Evolutionary conservation across 2,329 filamentous ascomycete genomes (phyloP), one percentile per base, ranked within the genome.

Genomic region (Bipolaris sorokiniana): DNA sequence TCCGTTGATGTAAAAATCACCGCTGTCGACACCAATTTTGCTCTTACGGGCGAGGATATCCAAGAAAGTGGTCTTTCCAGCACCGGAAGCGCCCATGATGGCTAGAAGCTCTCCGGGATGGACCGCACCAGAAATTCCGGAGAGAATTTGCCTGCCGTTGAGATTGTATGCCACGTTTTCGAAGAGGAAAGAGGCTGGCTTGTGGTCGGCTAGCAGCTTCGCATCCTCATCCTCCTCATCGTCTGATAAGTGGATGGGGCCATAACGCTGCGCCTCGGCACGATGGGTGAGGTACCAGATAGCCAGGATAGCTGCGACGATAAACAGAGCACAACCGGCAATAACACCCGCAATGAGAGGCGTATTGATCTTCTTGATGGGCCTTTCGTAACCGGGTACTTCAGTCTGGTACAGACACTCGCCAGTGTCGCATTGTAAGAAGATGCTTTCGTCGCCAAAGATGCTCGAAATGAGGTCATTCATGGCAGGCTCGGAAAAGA

Each of bases 41-140:
- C 98, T 98, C 82, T 98, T 99, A 62, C 93, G 88, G 7, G 95
- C 95, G 45, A 99, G 82, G 57, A 99, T 97, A 72, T 99, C 95
- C 42, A 99, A 81, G 76, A 99, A 98, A 0, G 92, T 97, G 0
- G 95, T 99, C 79, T 99, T 99, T 57, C 95, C 95, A 40, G 95
- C 96, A 28, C 95, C 95, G 0, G 95, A 99, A 7, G 95, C 94
- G 54, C 95, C 95, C 94, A 99, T 99, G 69, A 99, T 96, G 7
- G 95, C 95, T 64, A 94, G 91, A 7, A 98, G 86, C 75, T 99
- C 92, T n/a, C 96, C 96, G 2, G 94, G 92, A 65, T 90, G 90
- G n/a, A 94, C 93, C 40, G 92, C 88, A 45, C 95, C 95, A 63
- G 89, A 88, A 33, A 99, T 89, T 13, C 85, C 86, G 15, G 84